A percentile compares a stretch with the other conserved stretches of the same genome.
Conservation (phyloP, 257 asterid species). For the Craterostigma plantagineum region DNA sequence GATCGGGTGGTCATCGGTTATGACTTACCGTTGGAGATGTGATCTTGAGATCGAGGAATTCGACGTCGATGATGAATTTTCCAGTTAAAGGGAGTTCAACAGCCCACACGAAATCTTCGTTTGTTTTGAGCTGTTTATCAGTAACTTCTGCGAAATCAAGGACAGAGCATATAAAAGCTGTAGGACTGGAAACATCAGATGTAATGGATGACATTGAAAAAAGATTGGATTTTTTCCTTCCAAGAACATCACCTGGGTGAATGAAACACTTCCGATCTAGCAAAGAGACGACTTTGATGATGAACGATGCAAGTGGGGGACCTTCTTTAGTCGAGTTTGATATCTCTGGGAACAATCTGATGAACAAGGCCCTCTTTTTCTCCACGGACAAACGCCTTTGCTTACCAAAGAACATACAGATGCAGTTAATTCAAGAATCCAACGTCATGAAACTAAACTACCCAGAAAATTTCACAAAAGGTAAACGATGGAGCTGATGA, state of each 20-base stretch:
- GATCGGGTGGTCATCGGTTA: too few species aligned
- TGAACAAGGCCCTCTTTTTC: conserved; percentile 50
- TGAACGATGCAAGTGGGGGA: conserved; percentile 80
- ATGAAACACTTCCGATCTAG: conserved; percentile 53
- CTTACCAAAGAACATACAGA: conserved; percentile 19
- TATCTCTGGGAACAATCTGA: conserved; percentile 66
- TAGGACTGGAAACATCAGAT: too few species aligned
- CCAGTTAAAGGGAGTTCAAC: conserved; percentile 65
- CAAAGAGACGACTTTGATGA: conserved; percentile 51
- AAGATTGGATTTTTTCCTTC: not conserved
- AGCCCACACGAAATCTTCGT: conserved; percentile 71
- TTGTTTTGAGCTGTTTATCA: conserved; percentile 68
- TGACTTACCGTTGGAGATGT: too few species aligned
- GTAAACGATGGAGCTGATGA: too few species aligned
- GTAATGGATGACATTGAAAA: too few species aligned
- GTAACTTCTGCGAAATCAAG: conserved; percentile 63
- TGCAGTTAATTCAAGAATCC: conserved; percentile 37
- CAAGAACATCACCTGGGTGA: conserved; percentile 52
- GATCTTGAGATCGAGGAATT: conserved; percentile 87
- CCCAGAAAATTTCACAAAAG: not conserved
- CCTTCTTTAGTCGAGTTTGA: conserved; percentile 51
- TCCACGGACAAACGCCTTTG: conserved; percentile 87
- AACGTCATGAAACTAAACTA: conserved; percentile 25
- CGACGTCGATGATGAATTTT: conserved; percentile 84
- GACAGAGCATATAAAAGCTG: too few species aligned